Conservation (phyloP, 495 filamentous ascomycete genomes). For the Aspergillus kassunensis region DNA sequence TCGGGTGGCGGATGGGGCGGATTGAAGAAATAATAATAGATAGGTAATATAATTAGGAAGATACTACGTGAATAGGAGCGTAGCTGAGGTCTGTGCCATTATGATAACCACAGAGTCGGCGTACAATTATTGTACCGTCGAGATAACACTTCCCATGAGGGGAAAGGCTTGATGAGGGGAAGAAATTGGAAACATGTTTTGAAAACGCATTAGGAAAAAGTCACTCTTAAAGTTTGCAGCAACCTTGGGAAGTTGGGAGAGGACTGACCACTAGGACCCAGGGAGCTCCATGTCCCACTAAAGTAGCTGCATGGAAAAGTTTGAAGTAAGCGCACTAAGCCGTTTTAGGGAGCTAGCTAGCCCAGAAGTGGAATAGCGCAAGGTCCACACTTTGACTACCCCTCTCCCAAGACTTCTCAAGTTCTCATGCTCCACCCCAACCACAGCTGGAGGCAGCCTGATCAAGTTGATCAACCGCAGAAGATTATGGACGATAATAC, state of each 20-base stretch:
- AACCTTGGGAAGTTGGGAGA: background rate
- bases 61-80: background rate
- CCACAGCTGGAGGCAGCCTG: background rate
- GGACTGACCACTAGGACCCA: background rate
- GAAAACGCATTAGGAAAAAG: background rate
- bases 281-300: conserved; percentile 3
- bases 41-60: background rate
- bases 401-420: background rate
- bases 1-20: conserved; percentile 12
- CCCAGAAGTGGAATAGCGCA: background rate
- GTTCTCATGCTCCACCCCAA: background rate
- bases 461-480: background rate
- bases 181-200: too few species aligned
- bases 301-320: conserved; percentile 6
- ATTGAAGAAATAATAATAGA: conserved; percentile 7
- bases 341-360: background rate
- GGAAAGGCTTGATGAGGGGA: too few species aligned
- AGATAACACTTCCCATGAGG: too few species aligned
- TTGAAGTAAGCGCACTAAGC: conserved; percentile 1
- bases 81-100: conserved; percentile 3
- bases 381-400: background rate
- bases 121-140: too few species aligned
- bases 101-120: background rate
- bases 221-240: background rate
- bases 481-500: background rate